Base-by-base conservation (phyloP, 1,284 basidiomycete genomes). In the Crepidotus sp. region DNA sequence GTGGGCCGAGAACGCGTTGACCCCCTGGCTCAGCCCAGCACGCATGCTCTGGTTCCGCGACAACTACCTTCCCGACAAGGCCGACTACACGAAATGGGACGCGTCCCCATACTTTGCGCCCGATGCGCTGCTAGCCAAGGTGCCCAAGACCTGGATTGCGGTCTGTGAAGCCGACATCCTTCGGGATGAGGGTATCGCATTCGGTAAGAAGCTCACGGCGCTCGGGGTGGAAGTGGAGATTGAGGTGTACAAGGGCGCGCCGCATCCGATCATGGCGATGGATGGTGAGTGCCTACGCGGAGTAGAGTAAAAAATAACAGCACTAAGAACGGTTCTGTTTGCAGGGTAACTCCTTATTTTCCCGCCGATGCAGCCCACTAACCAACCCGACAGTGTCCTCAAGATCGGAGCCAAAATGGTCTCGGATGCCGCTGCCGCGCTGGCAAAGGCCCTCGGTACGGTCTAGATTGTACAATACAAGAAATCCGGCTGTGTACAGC, bases 31-130 rank as follows among this genome's bases (percentile, higher is more conserved):
- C 21, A 63, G 66, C 3, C 77, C 76, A 0, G 73, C 54, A 4
- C 75, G 76, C 38, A 86, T 86, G 83, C 54, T 75, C 31, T 87
- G 84, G 83, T 85, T 82, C 69, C 66, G 73, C 21, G 60, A 68
- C 42, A 76, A 79, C 50, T 85, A 86, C 57, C 68, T 82, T 2
- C 81, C 83, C 0, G 73, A 82, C 53, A 53, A 66, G 40, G 66
- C 62, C 26, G 79, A 83, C 47, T 68, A 75, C 63, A 62, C 62
- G 0, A 75, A 79, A 37, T 83, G 80, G 74, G 77, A 81, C 49
- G 76, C 72, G 22, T 84, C 81, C 1, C 83, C 83, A 0, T 66
- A 79, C 13, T 79, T 81, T 38, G 82, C 81, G 1, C 76, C 80
- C 0, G 69, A 73, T 3, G 68, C 70, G 18, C 58, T 74, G 19